Base-by-base conservation (phyloP, 1,139 yeast species). In the Komagataea norvegica region DNA sequence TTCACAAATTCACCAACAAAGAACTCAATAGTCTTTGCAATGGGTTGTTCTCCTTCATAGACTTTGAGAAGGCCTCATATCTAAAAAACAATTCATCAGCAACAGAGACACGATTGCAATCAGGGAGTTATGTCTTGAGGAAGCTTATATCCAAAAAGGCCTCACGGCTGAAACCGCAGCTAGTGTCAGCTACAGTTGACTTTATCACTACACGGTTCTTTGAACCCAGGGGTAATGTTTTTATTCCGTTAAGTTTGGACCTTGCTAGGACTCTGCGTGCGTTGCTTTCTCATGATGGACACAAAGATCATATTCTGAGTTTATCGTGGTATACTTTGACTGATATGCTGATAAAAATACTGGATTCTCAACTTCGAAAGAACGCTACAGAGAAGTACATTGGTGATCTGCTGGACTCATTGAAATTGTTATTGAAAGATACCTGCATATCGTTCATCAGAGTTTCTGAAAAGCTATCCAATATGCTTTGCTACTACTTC, bases 21-120 rank as follows among this genome's bases (percentile, higher is more conserved):
- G 39, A 51, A 2, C 42, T 62, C 4, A 33, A 49, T 0, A 35
- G 53, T 0, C 46, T 74, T 8, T 45, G 64, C 9, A 62, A 61
- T 15, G 62, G 68, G 1, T 51, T 77, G 3, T 61, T 74, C 15
- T 61, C 60, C 4, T 52, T 65, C 25, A 61, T 77, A 2, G 65
- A 62, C 18, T 48, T 54, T 9, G 85, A 79, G 40, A 56, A 62
- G 23, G 48, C 52, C 1, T 48, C 62, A 7, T 72, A 62, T 45
- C 41, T 52, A 25, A 62, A 60, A 28, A 54, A 47, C 51, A 30
- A 33, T 13, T 52, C 44, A 40, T 37, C 47, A 2, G 42, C 68
- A 2, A 60, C 62, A 7, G 73, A 68, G 34, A 47, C 57, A 8
- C 56, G 83, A 31, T 52, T 77, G 15, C 55, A 67, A 3, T 57